Percentiles rank a stretch among this genome's conserved stretches.
phyloP scores from a whole-genome alignment of 257 asterid genomes.

The Forsythia suspensa region DNA sequence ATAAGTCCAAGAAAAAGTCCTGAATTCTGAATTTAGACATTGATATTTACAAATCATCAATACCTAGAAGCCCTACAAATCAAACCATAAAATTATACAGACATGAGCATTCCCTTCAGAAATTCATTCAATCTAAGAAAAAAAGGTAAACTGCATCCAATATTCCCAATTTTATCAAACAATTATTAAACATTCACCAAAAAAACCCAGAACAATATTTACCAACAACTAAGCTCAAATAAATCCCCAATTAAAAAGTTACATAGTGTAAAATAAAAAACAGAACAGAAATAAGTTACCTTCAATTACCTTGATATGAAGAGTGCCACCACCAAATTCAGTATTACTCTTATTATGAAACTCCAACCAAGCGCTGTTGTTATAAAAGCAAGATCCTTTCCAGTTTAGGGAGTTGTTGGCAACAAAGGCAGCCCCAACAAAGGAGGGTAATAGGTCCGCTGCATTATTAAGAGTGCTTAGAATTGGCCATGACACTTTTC shows the following conservation, averaged over 20 bases:
- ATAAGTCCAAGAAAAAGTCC: too few species aligned
- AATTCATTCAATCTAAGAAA: not conserved
- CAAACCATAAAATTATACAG: not conserved
- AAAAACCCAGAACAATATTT: not conserved
- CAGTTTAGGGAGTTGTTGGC: constrained; percentile 44
- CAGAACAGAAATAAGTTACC: not conserved
- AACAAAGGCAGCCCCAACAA: constrained; percentile 65
- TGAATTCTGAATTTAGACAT: too few species aligned
- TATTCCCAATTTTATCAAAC: not conserved
- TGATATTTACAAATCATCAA: not conserved
- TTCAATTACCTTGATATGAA: constrained; percentile 71
- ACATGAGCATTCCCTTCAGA: not conserved
- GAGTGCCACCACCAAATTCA: constrained; percentile 89
- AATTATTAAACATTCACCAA: not conserved
- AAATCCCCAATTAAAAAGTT: not conserved
- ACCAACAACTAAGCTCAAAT: not conserved
- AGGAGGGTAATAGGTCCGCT: constrained; percentile 77
- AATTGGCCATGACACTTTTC: constrained; percentile 73
- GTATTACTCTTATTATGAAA: constrained; percentile 59
- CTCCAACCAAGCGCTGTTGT: constrained; percentile 79
- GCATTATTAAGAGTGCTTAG: constrained; percentile 53
- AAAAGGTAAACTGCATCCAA: not conserved
- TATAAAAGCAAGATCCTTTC: constrained; percentile 86
- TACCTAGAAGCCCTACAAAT: not conserved
- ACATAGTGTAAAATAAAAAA: not conserved